Conservation (phyloP, 371 early-diverging fungal genomes). For the Actinomortierella wolfii region DNA sequence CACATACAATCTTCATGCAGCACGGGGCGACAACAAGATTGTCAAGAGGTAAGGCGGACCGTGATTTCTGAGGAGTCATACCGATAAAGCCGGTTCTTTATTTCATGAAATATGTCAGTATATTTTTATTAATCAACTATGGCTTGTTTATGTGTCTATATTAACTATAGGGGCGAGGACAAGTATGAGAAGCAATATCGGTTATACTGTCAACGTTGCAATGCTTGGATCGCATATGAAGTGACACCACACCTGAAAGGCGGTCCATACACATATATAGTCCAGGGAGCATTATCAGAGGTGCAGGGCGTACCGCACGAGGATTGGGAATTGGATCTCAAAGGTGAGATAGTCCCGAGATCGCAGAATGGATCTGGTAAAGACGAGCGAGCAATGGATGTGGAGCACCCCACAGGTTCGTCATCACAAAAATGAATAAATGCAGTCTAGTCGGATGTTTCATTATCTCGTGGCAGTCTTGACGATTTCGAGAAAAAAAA, state of each 20-base stretch:
- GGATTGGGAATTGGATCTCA: conserved; percentile 35
- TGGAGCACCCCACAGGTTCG: too few relatives aligned
- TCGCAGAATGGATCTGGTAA: too few relatives aligned
- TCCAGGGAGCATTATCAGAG: conserved; percentile 65
- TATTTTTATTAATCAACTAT: background rate
- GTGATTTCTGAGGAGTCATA: background rate
- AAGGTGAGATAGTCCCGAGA: too few relatives aligned
- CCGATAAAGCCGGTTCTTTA: too few relatives aligned
- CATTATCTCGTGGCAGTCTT: too few relatives aligned
- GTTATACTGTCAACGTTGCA: conserved; percentile 66
- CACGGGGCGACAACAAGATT: conserved; percentile 50
- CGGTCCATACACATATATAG: conserved; percentile 64
- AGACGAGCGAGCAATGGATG: too few relatives aligned
- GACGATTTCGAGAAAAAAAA: too few relatives aligned
- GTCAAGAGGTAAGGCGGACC: conserved; percentile 51
- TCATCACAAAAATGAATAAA: too few relatives aligned
- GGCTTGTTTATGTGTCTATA: background rate
- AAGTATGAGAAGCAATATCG: conserved; percentile 68
- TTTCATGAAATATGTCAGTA: background rate
- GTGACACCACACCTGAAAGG: conserved; percentile 57
- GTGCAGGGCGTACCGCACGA: conserved; percentile 55
- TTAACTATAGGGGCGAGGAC: conserved; percentile 43
- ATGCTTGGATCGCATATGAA: conserved; percentile 64
- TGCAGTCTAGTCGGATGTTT: too few relatives aligned
- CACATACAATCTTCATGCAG: conserved; percentile 65